These are phyloP conservation scores for Kokia cookei DNA, from an alignment of 441 rosid genomes.

Conservation along the genomic window DNA sequence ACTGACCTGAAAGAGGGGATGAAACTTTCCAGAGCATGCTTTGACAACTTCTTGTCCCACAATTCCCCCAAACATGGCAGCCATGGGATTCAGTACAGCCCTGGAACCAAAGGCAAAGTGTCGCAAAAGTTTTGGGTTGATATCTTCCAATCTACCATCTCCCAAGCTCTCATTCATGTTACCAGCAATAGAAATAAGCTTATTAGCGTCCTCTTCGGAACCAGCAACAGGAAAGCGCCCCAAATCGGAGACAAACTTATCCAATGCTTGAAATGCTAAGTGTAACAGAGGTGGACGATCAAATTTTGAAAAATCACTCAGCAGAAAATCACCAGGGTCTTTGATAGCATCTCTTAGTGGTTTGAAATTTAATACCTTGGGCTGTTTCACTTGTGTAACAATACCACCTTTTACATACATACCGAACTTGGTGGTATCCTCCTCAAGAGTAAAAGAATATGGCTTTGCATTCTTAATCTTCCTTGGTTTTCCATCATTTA, in stretches of 20 bases:
- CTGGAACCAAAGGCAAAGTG: constrained; percentile 89
- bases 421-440: constrained; percentile 62
- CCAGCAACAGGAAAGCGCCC: constrained; percentile 83
- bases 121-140: constrained; percentile 58
- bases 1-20: constrained; percentile 87
- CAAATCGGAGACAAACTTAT: constrained; percentile 53
- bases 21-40: constrained; percentile 98
- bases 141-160: constrained; percentile 63
- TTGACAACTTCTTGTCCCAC: constrained; percentile 97
- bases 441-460: constrained; percentile 76
- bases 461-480: constrained; percentile 78
- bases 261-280: constrained; percentile 90
- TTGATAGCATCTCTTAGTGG: constrained; percentile 72
- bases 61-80: constrained; percentile 99
- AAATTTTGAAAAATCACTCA: constrained; percentile 90
- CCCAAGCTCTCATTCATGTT: constrained; percentile 53
- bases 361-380: constrained; percentile 82
- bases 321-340: constrained; percentile 92
- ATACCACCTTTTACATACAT: constrained; percentile 84
- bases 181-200: constrained; percentile 46
- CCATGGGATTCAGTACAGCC: constrained; percentile 98
- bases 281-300: constrained; percentile 89
- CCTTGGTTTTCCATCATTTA: constrained; percentile 93
- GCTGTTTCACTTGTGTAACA: constrained; percentile 89
- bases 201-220: constrained; percentile 84